Percentiles rank a stretch among this genome's conserved stretches.
phyloP scores from a whole-genome alignment of 192 early-diverging fungal species.

The Pilobolus umbonatus region DNA sequence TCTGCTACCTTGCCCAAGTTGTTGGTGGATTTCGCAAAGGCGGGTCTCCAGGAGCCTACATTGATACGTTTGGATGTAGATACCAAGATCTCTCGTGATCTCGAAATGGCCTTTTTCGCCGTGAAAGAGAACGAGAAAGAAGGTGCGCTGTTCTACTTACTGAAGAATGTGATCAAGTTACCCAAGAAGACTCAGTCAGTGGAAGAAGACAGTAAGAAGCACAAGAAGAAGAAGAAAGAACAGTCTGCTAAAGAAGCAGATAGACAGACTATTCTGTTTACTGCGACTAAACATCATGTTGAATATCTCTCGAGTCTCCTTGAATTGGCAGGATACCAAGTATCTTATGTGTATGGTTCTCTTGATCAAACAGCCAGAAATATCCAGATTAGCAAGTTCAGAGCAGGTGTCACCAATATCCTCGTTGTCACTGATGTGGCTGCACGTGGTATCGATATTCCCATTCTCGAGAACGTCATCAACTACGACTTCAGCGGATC shows the following conservation, averaged over 20 bases:
- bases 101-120: conserved; percentile 91
- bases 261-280: conserved; percentile 90
- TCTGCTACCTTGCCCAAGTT: conserved; percentile 93
- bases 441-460: conserved; percentile 99
- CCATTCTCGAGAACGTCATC: conserved; percentile 93
- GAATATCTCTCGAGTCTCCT: conserved; percentile 86
- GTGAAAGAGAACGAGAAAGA: conserved; percentile 87
- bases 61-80: conserved; percentile 93
- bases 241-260: conserved; percentile 19
- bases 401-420: conserved; percentile 69
- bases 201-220: conserved; percentile 27
- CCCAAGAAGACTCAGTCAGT: conserved; percentile 45
- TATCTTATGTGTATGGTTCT: conserved; percentile 91
- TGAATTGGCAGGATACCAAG: conserved; percentile 60
- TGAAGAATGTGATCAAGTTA: conserved; percentile 71
- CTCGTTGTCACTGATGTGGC: conserved; percentile 97
- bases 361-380: conserved; percentile 90
- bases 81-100: conserved; percentile 89
- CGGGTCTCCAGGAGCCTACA: conserved; percentile 89
- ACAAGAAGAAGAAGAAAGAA: conserved; percentile 35
- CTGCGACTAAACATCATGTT: conserved; percentile 96
- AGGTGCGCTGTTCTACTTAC: conserved; percentile 78
- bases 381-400: conserved; percentile 82
- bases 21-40: conserved; percentile 95
- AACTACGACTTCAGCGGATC: conserved; percentile 94